These are phyloP conservation scores for Megacollybia platyphylla DNA, from an alignment of 1,284 basidiomycete genomes.

Conservation along the genomic window DNA sequence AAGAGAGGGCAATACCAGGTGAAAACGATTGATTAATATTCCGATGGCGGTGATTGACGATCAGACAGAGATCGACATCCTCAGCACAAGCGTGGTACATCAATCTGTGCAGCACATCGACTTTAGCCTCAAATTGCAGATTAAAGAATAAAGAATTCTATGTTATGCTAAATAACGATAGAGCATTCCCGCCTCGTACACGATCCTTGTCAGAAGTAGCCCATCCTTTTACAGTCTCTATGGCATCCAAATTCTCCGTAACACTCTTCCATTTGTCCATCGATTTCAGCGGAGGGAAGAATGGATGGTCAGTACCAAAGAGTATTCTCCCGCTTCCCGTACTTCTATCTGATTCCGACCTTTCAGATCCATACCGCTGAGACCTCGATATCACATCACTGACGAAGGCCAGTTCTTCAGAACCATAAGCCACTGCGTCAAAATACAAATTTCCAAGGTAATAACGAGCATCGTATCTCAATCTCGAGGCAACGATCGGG, in stretches of 20 bases:
- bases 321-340: conserved; percentile 50
- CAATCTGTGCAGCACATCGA: conserved; percentile 89
- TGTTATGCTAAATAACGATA: conserved; percentile 40
- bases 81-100: conserved; percentile 88
- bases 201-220: conserved; percentile 42
- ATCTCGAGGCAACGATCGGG: conserved; percentile 57
- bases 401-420: conserved; percentile 72
- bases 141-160: conserved; percentile 10
- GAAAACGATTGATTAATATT: conserved; percentile 14
- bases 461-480: conserved; percentile 74
- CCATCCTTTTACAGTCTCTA: conserved; percentile 55
- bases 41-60: conserved; percentile 1
- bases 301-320: conserved; percentile 84
- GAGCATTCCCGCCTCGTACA: conserved; percentile 61
- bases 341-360: conserved; percentile 17
- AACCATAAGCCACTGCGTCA: conserved; percentile 76
- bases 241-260: conserved; percentile 71
- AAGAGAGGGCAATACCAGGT: conserved; percentile 67
- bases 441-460: conserved; percentile 71
- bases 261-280: conserved; percentile 74
- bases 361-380: conserved; percentile 29
- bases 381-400: conserved; percentile 58
- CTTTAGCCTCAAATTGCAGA: conserved; percentile 88
- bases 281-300: conserved; percentile 69
- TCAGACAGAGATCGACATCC: conserved; percentile 77